Conservation (phyloP, 2,329 filamentous ascomycete genomes). For the Alternaria gaisen region DNA sequence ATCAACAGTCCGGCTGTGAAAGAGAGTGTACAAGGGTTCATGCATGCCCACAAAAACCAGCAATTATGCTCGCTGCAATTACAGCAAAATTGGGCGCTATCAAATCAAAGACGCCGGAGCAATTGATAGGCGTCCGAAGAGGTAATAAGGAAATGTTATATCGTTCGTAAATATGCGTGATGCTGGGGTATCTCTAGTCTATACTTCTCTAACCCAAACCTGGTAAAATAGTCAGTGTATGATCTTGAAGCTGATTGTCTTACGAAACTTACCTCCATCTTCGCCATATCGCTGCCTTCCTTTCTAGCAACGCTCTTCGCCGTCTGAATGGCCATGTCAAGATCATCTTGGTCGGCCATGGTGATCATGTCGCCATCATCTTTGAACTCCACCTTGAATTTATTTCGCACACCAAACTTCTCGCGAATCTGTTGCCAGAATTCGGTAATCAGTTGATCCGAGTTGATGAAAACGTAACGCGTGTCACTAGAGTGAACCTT, state of each 20-base stretch:
- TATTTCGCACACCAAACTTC: conserved; percentile 81
- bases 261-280: conserved; percentile 83
- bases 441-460: conserved; percentile 76
- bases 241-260: not conserved
- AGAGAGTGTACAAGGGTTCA: conserved; percentile 24
- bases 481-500: conserved; percentile 91
- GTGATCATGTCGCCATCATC: conserved; percentile 98
- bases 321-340: conserved; percentile 83
- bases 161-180: conserved; percentile 35
- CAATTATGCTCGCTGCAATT: conserved; percentile 46
- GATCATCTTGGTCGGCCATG: conserved; percentile 93
- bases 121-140: conserved; percentile 16
- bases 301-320: conserved; percentile 74
- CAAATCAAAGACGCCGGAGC: conserved; percentile 23
- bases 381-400: conserved; percentile 87
- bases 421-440: conserved; percentile 81
- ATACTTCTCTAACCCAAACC: conserved; percentile 58
- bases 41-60: conserved; percentile 16
- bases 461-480: conserved; percentile 86
- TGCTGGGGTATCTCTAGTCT: conserved; percentile 53
- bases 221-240: conserved; percentile 52
- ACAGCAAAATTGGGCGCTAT: conserved; percentile 26
- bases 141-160: conserved; percentile 23
- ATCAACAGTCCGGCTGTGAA: conserved; percentile 53
- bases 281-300: conserved; percentile 82